These are phyloP conservation scores for Cephaloascus albidus DNA, from an alignment of 805 yeast genomes.

Conservation along the genomic window DNA sequence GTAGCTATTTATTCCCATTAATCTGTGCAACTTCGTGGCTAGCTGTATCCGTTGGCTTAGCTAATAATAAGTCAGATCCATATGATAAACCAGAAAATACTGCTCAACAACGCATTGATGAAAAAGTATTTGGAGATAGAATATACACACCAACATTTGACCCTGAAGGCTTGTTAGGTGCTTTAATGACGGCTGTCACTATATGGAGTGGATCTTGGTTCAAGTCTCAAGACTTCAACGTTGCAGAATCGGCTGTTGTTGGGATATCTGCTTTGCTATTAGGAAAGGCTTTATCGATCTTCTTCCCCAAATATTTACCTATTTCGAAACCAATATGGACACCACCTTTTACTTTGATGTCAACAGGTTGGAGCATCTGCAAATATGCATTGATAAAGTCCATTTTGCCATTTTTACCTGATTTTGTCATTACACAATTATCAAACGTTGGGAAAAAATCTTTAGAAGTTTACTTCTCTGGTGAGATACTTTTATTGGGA, in stretches of 20 bases:
- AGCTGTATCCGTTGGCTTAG: constrained; percentile 10
- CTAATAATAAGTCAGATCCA: constrained; percentile 13
- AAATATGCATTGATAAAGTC: constrained; percentile 12
- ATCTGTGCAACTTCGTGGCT: too few relatives aligned
- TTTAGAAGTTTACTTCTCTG: constrained; percentile 16
- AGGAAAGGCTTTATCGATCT: constrained; percentile 13
- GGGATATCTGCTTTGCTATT: constrained; percentile 13
- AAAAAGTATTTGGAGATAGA: constrained; percentile 8
- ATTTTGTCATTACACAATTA: constrained; percentile 5
- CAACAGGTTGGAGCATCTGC: constrained; percentile 18
- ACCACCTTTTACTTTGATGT: constrained; percentile 16
- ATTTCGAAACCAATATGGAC: constrained; percentile 26
- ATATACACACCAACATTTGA: constrained; percentile 16
- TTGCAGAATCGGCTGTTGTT: constrained; percentile 9
- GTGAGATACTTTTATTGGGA: constrained; percentile 5
- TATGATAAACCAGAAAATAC: constrained; percentile 12
- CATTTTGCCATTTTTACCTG: constrained; percentile 14
- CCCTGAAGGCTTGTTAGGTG: constrained; percentile 26
- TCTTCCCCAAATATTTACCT: constrained; percentile 17
- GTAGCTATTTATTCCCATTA: too few relatives aligned
- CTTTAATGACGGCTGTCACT: constrained; percentile 19
- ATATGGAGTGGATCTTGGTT: constrained; percentile 25
- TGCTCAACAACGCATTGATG: constrained; percentile 20
- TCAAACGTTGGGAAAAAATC: constrained; percentile 15
- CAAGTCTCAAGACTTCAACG: constrained; percentile 7